Conservation (phyloP, 192 early-diverging fungal species). For the Coemansia sp. region DNA sequence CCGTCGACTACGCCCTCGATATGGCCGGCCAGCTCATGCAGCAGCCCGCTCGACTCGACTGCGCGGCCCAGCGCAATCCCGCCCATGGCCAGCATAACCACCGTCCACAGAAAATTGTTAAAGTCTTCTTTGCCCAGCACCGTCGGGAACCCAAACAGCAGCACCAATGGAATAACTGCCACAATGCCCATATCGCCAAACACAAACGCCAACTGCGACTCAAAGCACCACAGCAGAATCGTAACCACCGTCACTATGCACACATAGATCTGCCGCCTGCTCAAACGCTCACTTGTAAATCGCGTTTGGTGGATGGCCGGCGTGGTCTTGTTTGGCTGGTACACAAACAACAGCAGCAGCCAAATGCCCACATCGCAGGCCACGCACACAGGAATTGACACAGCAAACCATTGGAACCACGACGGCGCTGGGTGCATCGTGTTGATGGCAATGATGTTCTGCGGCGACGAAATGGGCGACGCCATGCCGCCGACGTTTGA, state of each 20-base stretch:
- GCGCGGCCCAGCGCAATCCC: conserved; percentile 92
- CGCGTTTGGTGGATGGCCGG: conserved; percentile 60
- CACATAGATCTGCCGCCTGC: conserved; percentile 74
- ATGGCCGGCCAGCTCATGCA: conserved; percentile 70
- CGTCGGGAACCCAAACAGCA: conserved; percentile 84
- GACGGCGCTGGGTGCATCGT: conserved; percentile 86
- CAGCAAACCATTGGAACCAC: conserved; percentile 89
- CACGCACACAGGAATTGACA: conserved; percentile 84
- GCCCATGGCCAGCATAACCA: conserved; percentile 90
- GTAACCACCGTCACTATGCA: conserved; percentile 69
- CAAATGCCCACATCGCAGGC: conserved; percentile 80
- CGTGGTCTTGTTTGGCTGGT: conserved; percentile 70
- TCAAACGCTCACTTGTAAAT: conserved; percentile 39
- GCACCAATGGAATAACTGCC: conserved; percentile 86
- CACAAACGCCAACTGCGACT: conserved; percentile 66
- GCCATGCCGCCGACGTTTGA: conserved; percentile 98
- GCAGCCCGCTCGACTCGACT: conserved; percentile 82
- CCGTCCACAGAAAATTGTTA: conserved; percentile 94
- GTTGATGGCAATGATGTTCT: conserved; percentile 94
- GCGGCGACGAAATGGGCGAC: conserved; percentile 94
- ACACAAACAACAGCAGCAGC: conserved; percentile 76
- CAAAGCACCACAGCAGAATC: conserved; percentile 88
- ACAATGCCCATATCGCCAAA: conserved; percentile 97
- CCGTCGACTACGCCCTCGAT: conserved; percentile 68
- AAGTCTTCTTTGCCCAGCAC: conserved; percentile 95